A percentile compares a stretch with the other conserved stretches of the same genome.
Evolutionary conservation across 768 basidiomycete species (phyloP).

Genomic region (Psilocybe cyanescens): DNA sequence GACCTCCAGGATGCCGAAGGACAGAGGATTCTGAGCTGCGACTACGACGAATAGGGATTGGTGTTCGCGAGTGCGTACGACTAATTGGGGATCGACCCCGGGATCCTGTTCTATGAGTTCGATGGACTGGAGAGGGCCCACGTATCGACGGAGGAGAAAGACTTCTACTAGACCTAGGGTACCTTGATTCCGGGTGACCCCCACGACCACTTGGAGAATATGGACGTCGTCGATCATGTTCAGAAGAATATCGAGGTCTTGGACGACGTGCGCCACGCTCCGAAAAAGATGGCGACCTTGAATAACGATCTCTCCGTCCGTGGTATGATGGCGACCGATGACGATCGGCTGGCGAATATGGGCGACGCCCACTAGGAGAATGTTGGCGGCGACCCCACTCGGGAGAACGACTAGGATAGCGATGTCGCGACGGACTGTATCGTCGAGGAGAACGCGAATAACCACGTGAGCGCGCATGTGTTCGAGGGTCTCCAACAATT

Average conservation of each 20-base stretch:
- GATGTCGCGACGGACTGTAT: constrained; percentile 14
- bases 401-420: constrained; percentile 8
- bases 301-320: not conserved
- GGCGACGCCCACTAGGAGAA: constrained; percentile 9
- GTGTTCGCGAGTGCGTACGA: not conserved
- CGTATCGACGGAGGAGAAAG: not conserved
- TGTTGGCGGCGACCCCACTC: constrained; percentile 12
- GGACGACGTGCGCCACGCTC: constrained; percentile 1
- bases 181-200: not conserved
- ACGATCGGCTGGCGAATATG: constrained; percentile 6
- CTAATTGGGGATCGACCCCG: not conserved
- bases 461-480: constrained; percentile 1
- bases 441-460: constrained; percentile 12
- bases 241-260: constrained; percentile 7
- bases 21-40: not conserved
- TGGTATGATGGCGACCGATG: not conserved
- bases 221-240: constrained; percentile 9
- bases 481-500: constrained; percentile 17
- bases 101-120: constrained; percentile 2
- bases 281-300: constrained; percentile 8
- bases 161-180: constrained; percentile 2
- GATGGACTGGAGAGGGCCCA: not conserved
- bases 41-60: constrained; percentile 8
- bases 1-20: not conserved
- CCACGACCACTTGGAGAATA: constrained; percentile 11